These are phyloP conservation scores for Sphaceloma murrayae DNA, from an alignment of 2,329 filamentous ascomycete species.

Conservation along the genomic window DNA sequence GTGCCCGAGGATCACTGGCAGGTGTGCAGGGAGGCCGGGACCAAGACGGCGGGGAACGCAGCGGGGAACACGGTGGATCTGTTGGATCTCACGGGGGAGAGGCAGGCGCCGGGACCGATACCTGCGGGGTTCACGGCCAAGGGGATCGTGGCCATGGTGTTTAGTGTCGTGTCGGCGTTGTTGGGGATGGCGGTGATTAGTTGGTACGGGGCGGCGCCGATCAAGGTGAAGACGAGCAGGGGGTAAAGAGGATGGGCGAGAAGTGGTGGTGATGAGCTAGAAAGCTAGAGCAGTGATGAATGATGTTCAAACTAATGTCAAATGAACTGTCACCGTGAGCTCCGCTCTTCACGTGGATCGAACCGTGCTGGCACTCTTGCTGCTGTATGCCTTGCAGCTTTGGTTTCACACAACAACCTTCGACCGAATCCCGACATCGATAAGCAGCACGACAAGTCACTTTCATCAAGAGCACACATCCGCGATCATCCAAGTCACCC, in stretches of 20 bases:
- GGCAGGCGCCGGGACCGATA: slow-evolving; percentile 45
- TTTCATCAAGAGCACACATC: too few species aligned
- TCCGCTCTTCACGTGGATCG: too few species aligned
- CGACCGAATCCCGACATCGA: too few species aligned
- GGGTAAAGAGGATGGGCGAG: too few species aligned
- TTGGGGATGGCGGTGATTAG: slow-evolving; percentile 57
- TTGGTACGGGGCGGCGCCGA: slow-evolving; percentile 46
- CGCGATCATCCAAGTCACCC: too few species aligned
- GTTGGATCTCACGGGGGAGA: slow-evolving; percentile 55
- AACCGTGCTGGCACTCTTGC: too few species aligned
- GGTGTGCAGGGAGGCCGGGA: slow-evolving; percentile 45
- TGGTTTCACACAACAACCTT: too few species aligned
- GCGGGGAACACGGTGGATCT: slow-evolving; percentile 59
- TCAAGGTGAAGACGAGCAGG: not conserved
- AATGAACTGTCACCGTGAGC: too few species aligned
- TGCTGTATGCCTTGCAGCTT: too few species aligned
- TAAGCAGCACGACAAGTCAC: too few species aligned
- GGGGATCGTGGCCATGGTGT: slow-evolving; percentile 65
- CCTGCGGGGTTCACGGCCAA: slow-evolving; percentile 60
- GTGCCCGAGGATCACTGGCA: slow-evolving; percentile 55
- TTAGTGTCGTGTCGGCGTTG: slow-evolving; percentile 59
- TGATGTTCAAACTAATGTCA: too few species aligned
- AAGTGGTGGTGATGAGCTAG: too few species aligned
- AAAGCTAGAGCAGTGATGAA: not conserved
- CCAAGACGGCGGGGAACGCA: slow-evolving; percentile 58